Evolutionary conservation across 345 rosid species (phyloP).

Genomic region (Luvunga scandens): DNA sequence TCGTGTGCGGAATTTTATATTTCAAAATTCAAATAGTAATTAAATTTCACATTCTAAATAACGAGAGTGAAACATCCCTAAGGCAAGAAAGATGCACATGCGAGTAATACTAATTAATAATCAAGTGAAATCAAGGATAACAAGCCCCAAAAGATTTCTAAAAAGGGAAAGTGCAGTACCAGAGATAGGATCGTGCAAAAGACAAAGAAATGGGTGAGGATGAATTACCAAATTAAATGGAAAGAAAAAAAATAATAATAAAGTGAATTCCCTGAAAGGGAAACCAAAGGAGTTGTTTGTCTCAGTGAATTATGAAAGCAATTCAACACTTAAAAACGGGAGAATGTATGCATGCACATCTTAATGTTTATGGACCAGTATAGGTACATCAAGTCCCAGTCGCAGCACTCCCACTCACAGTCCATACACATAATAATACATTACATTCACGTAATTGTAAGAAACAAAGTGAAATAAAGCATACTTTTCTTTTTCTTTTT

Average conservation of each 20-base stretch:
- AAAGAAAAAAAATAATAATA: not conserved
- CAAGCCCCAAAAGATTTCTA: not conserved
- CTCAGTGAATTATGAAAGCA: constrained; percentile 28
- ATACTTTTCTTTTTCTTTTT: not conserved
- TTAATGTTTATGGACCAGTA: too few relatives aligned
- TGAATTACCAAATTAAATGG: not conserved
- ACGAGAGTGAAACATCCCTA: too few relatives aligned
- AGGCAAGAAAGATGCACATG: too few relatives aligned
- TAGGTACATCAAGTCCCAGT: constrained; percentile 24
- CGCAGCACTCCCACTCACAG: constrained; percentile 14
- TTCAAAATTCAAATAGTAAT: too few relatives aligned
- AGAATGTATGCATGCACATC: not conserved
- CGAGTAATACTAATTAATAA: too few relatives aligned
- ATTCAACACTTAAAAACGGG: constrained; percentile 19
- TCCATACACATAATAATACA: constrained; percentile 2
- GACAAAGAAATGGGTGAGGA: not conserved
- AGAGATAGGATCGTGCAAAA: not conserved
- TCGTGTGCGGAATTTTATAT: too few relatives aligned
- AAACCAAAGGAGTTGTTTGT: constrained; percentile 15
- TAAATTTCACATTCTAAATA: too few relatives aligned
- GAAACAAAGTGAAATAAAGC: not conserved
- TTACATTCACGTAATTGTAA: not conserved
- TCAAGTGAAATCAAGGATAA: too few relatives aligned
- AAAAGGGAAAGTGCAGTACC: not conserved
- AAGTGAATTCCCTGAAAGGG: constrained; percentile 9